phyloP scores from a whole-genome alignment of 2,329 filamentous ascomycete genomes.

The Diaporthe nobilis region DNA sequence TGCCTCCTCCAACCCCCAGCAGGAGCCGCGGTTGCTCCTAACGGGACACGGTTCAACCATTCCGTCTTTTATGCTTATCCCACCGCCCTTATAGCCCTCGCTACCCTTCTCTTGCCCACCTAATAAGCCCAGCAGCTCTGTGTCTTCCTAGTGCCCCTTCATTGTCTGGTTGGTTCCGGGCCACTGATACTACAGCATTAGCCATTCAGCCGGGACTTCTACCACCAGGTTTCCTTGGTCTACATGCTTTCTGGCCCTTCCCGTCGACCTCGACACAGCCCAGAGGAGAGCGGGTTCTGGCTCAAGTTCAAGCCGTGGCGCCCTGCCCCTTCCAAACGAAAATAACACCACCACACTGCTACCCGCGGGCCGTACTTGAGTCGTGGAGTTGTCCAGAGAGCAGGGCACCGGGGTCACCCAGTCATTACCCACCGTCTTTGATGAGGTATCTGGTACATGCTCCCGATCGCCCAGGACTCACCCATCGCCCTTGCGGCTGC shows the following conservation, averaged over 20 bases:
- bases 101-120: constrained; percentile 30
- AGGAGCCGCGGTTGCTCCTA: constrained; percentile 19
- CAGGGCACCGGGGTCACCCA: constrained; percentile 50
- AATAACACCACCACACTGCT: constrained; percentile 46
- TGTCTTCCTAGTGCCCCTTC: constrained; percentile 44
- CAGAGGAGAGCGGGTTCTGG: constrained; percentile 47
- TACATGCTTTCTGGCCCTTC: constrained; percentile 52
- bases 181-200: constrained; percentile 60
- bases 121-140: constrained; percentile 27
- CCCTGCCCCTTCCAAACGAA: constrained; percentile 37
- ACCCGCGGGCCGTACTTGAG: constrained; percentile 54
- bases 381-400: constrained; percentile 53
- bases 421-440: constrained; percentile 56
- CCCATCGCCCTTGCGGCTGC: constrained; percentile 49
- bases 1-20: constrained; percentile 18
- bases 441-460: constrained; percentile 57
- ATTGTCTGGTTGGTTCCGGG: constrained; percentile 54
- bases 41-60: constrained; percentile 18
- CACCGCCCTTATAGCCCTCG: constrained; percentile 24
- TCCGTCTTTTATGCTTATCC: constrained; percentile 33
- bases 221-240: constrained; percentile 54
- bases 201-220: constrained; percentile 64
- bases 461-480: constrained; percentile 43
- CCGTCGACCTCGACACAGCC: constrained; percentile 46
- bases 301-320: constrained; percentile 49